These are phyloP conservation scores for Phyllosticta citribraziliensis DNA, from an alignment of 2,329 filamentous ascomycete species.

Conservation along the genomic window DNA sequence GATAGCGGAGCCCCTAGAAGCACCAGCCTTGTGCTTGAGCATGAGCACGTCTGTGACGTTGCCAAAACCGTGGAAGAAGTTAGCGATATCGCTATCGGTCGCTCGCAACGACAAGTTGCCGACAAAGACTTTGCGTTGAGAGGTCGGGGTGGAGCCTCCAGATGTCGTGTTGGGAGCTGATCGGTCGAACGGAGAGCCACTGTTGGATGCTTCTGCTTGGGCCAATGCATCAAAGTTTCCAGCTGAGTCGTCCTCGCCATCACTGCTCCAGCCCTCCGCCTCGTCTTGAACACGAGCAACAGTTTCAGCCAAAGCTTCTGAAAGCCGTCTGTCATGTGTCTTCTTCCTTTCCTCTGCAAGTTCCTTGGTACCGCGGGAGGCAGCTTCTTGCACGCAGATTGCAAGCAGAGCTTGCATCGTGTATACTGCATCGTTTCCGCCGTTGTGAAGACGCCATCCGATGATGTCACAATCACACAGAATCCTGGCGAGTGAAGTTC, in stretches of 20 bases:
- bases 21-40: neutral
- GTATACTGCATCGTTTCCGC: constrained; percentile 74
- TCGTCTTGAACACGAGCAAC: constrained; percentile 30
- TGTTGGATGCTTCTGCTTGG: neutral
- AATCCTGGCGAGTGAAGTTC: constrained; percentile 49
- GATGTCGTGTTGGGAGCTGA: neutral
- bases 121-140: neutral
- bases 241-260: constrained; percentile 20
- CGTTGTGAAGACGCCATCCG: constrained; percentile 68
- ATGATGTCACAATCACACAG: constrained; percentile 55
- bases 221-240: neutral
- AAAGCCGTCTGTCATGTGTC: constrained; percentile 17
- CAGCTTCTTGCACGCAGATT: constrained; percentile 42
- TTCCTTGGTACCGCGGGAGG: constrained; percentile 22
- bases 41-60: neutral
- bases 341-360: constrained; percentile 18
- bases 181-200: neutral
- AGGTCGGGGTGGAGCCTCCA: neutral
- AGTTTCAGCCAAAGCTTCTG: constrained; percentile 20
- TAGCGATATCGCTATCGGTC: neutral
- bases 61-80: constrained; percentile 4
- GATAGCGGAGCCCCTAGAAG: neutral
- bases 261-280: constrained; percentile 28
- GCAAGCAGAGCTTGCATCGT: constrained; percentile 65
- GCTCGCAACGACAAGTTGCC: constrained; percentile 4